Percentiles rank a stretch among this genome's conserved stretches.
phyloP scores from a whole-genome alignment of 2,329 filamentous ascomycete species.

The Calonectria leucothoes region DNA sequence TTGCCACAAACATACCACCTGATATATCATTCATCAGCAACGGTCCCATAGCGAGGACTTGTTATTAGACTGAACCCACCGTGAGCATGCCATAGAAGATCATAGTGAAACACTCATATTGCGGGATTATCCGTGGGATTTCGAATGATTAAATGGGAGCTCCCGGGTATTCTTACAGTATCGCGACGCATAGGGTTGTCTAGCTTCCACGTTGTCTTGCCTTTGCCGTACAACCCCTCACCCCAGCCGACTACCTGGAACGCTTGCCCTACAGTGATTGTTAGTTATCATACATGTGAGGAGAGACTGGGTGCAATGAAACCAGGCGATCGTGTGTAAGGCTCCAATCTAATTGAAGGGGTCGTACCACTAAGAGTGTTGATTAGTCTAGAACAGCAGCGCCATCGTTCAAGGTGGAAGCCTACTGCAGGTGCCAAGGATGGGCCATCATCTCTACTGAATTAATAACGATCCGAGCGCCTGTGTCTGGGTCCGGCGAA shows the following conservation, averaged over 20 bases:
- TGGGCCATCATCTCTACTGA: conserved; percentile 34
- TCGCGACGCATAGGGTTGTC: conserved; percentile 37
- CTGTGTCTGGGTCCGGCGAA: conserved; percentile 24
- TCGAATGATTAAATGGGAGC: conserved; percentile 59
- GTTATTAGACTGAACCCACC: conserved; percentile 1
- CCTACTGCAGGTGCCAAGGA: conserved; percentile 36
- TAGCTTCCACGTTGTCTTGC: conserved; percentile 16
- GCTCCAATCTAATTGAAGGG: too few relatives aligned
- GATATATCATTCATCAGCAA: not conserved
- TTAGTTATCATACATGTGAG: too few relatives aligned
- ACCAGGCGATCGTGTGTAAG: too few relatives aligned
- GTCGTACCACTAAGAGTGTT: too few relatives aligned
- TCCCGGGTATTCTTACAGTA: conserved; percentile 58
- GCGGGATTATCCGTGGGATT: conserved; percentile 63
- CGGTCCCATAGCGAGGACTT: not conserved
- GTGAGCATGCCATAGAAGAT: conserved; percentile 64
- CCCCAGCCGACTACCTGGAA: conserved; percentile 54
- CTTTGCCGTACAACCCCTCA: conserved; percentile 25
- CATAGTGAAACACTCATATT: conserved; percentile 64
- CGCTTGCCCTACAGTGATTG: conserved; percentile 59
- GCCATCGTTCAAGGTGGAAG: too few relatives aligned
- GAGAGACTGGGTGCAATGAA: too few relatives aligned
- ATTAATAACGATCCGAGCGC: conserved; percentile 36
- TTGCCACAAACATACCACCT: conserved; percentile 12
- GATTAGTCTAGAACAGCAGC: too few relatives aligned